Percentiles rank a stretch among this genome's conserved stretches.
phyloP scores from a whole-genome alignment of 1,284 basidiomycete genomes.

The Leccinum subrobustum region DNA sequence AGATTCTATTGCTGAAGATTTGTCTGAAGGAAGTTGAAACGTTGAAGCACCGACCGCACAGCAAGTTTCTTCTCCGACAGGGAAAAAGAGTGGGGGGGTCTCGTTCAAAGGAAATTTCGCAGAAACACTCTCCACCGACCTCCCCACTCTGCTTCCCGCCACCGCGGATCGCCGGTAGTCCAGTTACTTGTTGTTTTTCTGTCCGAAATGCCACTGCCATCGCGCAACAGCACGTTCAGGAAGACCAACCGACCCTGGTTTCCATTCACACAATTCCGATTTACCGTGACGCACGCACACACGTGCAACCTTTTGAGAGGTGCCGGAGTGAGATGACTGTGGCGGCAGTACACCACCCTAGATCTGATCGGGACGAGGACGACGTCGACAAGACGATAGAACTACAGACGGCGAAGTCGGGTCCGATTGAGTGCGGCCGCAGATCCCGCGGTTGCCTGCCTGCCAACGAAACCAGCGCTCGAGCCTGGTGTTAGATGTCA shows the following conservation, averaged over 20 bases:
- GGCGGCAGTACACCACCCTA: background rate
- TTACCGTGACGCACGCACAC: background rate
- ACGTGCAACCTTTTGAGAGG: background rate
- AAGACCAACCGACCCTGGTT: background rate
- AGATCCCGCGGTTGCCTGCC: too few relatives aligned
- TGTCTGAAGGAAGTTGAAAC: background rate
- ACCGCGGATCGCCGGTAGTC: background rate
- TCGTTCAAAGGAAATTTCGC: background rate
- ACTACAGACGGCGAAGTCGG: background rate
- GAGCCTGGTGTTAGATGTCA: background rate
- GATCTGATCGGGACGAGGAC: background rate
- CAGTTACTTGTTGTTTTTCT: background rate
- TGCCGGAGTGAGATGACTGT: background rate
- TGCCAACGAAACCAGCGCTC: too few relatives aligned
- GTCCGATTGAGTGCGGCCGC: too few relatives aligned
- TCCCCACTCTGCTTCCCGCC: background rate
- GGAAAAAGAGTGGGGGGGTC: background rate
- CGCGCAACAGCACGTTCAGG: background rate
- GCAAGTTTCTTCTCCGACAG: background rate
- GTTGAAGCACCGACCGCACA: background rate
- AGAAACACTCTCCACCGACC: background rate
- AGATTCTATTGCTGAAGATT: background rate
- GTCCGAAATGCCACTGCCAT: background rate
- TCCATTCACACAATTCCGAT: background rate
- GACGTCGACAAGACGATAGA: background rate